Conservation (phyloP, 2,329 filamentous ascomycete species). For the Ciborinia camelliae region DNA sequence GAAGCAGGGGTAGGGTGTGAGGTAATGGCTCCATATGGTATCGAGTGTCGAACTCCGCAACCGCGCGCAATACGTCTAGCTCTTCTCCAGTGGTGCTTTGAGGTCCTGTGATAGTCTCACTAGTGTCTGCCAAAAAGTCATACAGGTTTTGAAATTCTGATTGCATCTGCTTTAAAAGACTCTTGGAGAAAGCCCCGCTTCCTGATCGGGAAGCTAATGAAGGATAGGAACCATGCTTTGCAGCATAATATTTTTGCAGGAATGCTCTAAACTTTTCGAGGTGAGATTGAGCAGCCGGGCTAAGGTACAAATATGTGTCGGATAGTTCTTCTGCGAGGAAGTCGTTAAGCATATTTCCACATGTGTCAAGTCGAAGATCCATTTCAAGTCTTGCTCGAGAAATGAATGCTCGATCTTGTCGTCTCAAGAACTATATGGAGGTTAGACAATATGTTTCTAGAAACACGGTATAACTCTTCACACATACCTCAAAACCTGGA, state of each 20-base stretch:
- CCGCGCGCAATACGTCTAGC: constrained; percentile 65
- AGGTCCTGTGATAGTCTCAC: constrained; percentile 45
- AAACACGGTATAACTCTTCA: not conserved
- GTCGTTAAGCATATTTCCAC: constrained; percentile 55
- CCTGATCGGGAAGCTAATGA: constrained; percentile 42
- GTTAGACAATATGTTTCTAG: constrained; percentile 14
- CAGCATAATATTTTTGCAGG: constrained; percentile 62
- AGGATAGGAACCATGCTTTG: constrained; percentile 69
- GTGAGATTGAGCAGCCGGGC: constrained; percentile 58
- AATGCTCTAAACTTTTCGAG: constrained; percentile 71
- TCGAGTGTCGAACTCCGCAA: constrained; percentile 62
- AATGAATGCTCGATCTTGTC: constrained; percentile 61
- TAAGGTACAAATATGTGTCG: constrained; percentile 61
- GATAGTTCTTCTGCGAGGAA: constrained; percentile 72
- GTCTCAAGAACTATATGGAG: constrained; percentile 44
- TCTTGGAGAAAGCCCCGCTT: constrained; percentile 51
- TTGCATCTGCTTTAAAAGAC: constrained; percentile 58
- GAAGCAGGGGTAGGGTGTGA: constrained; percentile 66
- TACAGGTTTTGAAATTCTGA: constrained; percentile 70
- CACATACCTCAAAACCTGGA: constrained; percentile 59
- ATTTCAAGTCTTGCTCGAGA: constrained; percentile 61
- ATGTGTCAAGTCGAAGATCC: constrained; percentile 58
- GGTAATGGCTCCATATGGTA: constrained; percentile 58
- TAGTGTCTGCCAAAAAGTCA: constrained; percentile 65
- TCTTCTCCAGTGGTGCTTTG: constrained; percentile 56